Evolutionary conservation across 108 stramenopile species (phyloP).

Genomic region (Hondaea fermentalgiana): DNA sequence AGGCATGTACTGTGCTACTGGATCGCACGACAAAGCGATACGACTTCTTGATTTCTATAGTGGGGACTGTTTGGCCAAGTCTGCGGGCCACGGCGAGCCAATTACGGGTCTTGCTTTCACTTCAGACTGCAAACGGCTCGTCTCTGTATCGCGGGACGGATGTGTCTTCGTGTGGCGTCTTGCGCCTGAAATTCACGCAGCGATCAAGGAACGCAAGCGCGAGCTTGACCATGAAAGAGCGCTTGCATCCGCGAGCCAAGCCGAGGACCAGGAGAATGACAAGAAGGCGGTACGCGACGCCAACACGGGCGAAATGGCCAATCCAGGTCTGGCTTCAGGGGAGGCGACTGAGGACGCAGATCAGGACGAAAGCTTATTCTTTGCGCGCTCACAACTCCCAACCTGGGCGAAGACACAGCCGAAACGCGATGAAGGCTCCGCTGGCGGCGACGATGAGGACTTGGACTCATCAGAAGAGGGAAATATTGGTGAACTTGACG

Average conservation of each 20-base stretch:
- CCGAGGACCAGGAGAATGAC: not conserved
- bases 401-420: not conserved
- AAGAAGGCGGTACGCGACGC: not conserved
- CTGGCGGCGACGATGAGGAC: no score
- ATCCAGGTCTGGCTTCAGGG: no score
- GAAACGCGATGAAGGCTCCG: no score
- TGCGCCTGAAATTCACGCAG: not conserved
- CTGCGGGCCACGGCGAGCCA: slow-evolving; percentile 20
- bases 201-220: slow-evolving; percentile 19
- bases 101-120: slow-evolving; percentile 25
- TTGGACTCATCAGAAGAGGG: no score
- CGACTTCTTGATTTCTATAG: slow-evolving; percentile 27
- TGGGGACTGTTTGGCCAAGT: slow-evolving; percentile 24
- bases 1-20: slow-evolving; percentile 28
- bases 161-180: slow-evolving; percentile 36
- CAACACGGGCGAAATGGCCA: not conserved
- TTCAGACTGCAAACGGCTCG: slow-evolving; percentile 23
- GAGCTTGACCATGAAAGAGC: not conserved
- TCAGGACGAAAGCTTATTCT: not conserved
- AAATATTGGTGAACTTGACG: no score
- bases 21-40: slow-evolving; percentile 20
- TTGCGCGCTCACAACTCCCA: not conserved
- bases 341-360: not conserved
- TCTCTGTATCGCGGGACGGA: slow-evolving; percentile 16
- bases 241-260: not conserved